A percentile compares a stretch with the other conserved stretches of the same genome.
Conservation (phyloP, 2,329 filamentous ascomycete species). For the Cladophialophora chaetospira region DNA sequence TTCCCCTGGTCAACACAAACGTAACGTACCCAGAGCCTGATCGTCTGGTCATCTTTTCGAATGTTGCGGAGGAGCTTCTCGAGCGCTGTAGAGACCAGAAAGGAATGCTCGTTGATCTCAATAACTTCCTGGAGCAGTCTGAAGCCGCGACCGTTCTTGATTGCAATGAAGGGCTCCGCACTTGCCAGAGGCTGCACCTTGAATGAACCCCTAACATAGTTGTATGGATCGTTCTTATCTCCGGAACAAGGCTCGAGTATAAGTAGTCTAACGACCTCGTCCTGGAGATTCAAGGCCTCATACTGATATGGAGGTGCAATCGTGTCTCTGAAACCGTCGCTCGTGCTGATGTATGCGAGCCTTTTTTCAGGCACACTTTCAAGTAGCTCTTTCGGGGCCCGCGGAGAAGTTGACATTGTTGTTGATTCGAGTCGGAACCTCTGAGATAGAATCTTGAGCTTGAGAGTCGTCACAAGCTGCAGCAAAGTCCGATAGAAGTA, state of each 20-base stretch:
- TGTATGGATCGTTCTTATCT: neutral
- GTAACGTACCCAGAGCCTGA: conserved; percentile 12
- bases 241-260: neutral
- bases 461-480: too few species aligned
- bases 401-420: neutral
- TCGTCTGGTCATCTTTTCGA: neutral
- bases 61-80: conserved; percentile 1
- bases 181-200: neutral
- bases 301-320: neutral
- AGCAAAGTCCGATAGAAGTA: too few species aligned
- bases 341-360: neutral
- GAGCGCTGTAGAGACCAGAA: neutral
- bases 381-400: neutral
- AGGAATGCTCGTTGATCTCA: neutral
- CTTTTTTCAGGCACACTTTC: neutral
- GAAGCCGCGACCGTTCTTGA: conserved; percentile 5
- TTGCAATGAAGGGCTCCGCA: conserved; percentile 7
- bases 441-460: neutral
- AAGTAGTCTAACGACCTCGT: neutral
- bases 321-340: neutral
- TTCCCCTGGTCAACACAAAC: conserved; percentile 6
- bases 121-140: conserved; percentile 5
- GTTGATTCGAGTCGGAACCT: neutral
- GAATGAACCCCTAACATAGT: neutral
- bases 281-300: neutral